phyloP scores from a whole-genome alignment of 768 basidiomycete genomes.

The Trametes sanguinea region DNA sequence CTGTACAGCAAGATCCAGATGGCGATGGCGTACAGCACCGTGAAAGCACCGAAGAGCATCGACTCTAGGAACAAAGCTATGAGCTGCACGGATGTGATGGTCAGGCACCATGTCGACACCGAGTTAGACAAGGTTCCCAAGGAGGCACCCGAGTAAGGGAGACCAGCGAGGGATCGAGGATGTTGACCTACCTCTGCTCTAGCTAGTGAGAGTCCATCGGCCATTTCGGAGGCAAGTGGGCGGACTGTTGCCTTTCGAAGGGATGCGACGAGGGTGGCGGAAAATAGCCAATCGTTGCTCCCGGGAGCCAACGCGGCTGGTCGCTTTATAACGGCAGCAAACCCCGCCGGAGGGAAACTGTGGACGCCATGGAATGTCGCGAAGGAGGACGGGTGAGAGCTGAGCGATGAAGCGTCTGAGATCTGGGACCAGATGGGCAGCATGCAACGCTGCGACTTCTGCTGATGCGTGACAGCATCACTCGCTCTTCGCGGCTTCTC shows the following conservation, averaged over 20 bases:
- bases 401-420: neutral
- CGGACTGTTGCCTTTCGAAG: neutral
- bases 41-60: conserved; percentile 7
- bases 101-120: neutral
- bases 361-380: neutral
- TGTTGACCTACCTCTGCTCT: neutral
- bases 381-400: neutral
- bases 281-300: too few relatives aligned
- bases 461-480: neutral
- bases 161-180: neutral
- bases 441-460: neutral
- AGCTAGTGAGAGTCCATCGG: neutral
- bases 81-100: neutral
- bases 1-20: conserved; percentile 7
- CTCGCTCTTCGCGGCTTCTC: neutral
- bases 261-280: too few relatives aligned
- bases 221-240: neutral
- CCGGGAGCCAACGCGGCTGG: neutral
- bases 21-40: conserved; percentile 2
- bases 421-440: neutral
- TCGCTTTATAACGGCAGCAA: neutral
- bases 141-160: neutral
- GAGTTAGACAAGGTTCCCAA: neutral
- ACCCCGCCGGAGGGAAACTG: neutral
- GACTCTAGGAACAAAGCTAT: conserved; percentile 5